phyloP scores from a whole-genome alignment of 345 rosid species.

The Raphanus sativus region DNA sequence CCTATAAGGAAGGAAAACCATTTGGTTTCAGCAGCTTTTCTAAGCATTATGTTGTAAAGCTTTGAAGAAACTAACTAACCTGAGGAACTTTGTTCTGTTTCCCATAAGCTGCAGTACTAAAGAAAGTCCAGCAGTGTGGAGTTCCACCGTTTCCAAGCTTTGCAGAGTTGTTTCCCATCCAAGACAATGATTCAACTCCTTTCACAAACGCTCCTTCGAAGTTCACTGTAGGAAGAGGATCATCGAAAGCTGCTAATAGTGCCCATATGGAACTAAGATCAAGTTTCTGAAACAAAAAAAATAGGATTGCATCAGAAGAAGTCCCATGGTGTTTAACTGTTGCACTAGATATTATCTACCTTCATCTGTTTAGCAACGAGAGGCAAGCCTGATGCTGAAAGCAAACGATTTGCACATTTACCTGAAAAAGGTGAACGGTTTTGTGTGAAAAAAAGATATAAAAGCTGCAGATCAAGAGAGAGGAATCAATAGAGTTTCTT shows the following conservation, averaged over 20 bases:
- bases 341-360: conserved; percentile 42
- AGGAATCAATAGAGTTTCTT: not conserved
- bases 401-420: conserved; percentile 91
- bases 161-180: conserved; percentile 89
- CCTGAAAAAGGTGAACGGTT: conserved; percentile 47
- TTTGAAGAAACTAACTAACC: conserved; percentile 46
- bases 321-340: not conserved
- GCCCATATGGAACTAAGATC: conserved; percentile 90
- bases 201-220: conserved; percentile 92
- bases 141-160: conserved; percentile 48
- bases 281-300: conserved; percentile 46
- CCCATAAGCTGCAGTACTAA: conserved; percentile 79
- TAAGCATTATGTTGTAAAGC: not conserved
- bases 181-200: conserved; percentile 76
- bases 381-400: conserved; percentile 83
- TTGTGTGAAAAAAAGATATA: not conserved
- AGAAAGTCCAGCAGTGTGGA: conserved; percentile 81
- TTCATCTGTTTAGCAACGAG: conserved; percentile 88
- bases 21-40: not conserved
- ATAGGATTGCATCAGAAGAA: conserved; percentile 10
- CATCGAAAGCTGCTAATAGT: conserved; percentile 87
- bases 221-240: conserved; percentile 62
- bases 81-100: conserved; percentile 89
- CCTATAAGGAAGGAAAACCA: conserved; percentile 41
- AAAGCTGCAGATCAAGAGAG: conserved; percentile 6